These are phyloP conservation scores for Peniophora sp. DNA, from an alignment of 1,284 basidiomycete genomes.

Conservation along the genomic window DNA sequence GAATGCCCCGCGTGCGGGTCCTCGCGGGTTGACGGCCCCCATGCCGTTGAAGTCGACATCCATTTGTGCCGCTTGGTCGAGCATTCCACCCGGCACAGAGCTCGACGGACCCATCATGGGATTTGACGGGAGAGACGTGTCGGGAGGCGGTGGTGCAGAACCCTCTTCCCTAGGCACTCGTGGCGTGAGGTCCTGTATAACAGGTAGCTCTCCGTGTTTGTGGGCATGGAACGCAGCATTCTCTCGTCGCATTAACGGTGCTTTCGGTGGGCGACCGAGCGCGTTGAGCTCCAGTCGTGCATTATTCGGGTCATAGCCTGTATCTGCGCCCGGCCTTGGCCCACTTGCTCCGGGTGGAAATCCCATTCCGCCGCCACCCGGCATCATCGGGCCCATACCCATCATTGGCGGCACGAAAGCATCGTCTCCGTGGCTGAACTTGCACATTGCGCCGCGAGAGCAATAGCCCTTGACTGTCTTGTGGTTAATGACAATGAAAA, in stretches of 20 bases:
- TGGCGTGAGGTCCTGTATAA: conserved; percentile 75
- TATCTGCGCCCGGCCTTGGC: conserved; percentile 10
- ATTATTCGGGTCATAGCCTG: conserved; percentile 70
- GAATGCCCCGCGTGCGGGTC: conserved; percentile 16
- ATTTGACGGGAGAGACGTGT: neutral
- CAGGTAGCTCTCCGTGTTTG: conserved; percentile 56
- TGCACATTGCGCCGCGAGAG: conserved; percentile 83
- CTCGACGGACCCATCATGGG: neutral
- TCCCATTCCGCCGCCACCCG: conserved; percentile 25
- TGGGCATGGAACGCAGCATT: conserved; percentile 24
- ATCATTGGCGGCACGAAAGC: conserved; percentile 71
- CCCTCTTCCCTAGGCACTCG: conserved; percentile 16
- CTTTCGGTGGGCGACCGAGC: conserved; percentile 32
- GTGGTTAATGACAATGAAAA: conserved; percentile 4
- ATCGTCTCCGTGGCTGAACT: conserved; percentile 85
- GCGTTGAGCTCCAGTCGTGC: conserved; percentile 61
- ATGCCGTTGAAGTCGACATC: conserved; percentile 14
- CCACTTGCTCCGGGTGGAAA: conserved; percentile 28
- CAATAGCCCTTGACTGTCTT: conserved; percentile 81
- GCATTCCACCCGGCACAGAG: neutral
- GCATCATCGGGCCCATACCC: conserved; percentile 12
- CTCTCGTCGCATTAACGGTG: conserved; percentile 49
- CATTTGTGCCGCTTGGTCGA: conserved; percentile 3
- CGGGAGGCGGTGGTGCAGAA: conserved; percentile 11
- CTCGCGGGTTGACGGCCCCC: conserved; percentile 10